Evolutionary conservation across 176 grass and related monocot genomes (phyloP), one percentile per base, ranked within the genome.

Genomic region (Luzula sylvatica): DNA sequence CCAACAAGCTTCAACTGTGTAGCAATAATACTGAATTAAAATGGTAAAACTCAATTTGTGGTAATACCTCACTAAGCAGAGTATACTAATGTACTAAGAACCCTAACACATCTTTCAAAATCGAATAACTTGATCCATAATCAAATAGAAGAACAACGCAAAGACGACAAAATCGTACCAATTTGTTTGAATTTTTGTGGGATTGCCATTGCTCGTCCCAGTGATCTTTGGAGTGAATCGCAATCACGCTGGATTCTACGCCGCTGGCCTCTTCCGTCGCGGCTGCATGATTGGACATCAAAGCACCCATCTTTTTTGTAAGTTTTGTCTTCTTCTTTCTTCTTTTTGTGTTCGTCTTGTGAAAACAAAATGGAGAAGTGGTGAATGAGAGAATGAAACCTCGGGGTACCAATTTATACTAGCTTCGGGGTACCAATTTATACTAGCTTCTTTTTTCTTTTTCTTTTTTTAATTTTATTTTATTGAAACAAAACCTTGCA

Each of bases 191-290:
- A 57, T 58, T 60, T 44, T 48, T 75, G 67, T 73, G 67, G 28
- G 71, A 49, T 28, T 59, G 56, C 43, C 66, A 82, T 19, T 71
- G 58, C 59, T 65, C n/a, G 63, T 85, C 73, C 70, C 68, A 96
- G 65, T 44, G 38, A 51, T 72, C 30, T 70, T 59, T 63, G 38
- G 84, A 86, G 80, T 96, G 84, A 32, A 87, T 55, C 18, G 80
- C 80, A 22, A 82, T 60, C 27, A 96, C 84, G 57, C 64, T 65
- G 7, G 66, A 84, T 18, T 81, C 59, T 11, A 50, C 61, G 4
- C 72, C 77, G 14, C 20, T 50, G 25, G 20, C 20, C 11, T 29
- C 42, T 43, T 2, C 20, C 8, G 1, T 11, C 5, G 65, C 75
- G 54, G 55, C 1, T 41, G 42, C 4, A 20, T 55, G 1, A 27